Conservation (phyloP, 2,329 filamentous ascomycete genomes). For the Cryphonectria carpinicola region DNA sequence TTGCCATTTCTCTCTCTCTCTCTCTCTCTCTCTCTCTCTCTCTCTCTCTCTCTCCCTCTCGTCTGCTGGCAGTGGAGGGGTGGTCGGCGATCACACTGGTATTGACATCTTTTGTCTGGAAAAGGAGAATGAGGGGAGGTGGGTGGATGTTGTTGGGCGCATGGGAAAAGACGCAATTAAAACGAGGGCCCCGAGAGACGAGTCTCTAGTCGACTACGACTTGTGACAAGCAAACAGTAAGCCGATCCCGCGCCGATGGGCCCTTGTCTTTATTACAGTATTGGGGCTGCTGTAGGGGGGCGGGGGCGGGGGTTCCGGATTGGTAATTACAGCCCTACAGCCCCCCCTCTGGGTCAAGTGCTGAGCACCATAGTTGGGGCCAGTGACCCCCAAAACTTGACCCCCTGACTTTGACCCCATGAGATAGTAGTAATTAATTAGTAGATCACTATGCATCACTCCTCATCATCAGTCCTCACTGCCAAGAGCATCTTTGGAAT, state of each 20-base stretch:
- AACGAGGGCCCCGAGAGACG: neutral
- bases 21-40: no score
- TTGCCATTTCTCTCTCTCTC: constrained; percentile 30
- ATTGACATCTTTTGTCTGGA: neutral
- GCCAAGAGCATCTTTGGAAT: no score
- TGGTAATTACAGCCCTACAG: neutral
- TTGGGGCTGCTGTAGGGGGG: neutral
- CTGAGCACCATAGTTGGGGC: neutral
- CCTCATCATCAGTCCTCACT: no score
- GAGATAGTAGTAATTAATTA: neutral
- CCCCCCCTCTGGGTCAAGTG: neutral
- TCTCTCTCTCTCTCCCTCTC: neutral
- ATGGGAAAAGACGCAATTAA: neutral
- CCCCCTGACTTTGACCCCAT: neutral
- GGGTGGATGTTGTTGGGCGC: neutral
- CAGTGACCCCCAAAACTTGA: neutral
- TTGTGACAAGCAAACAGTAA: neutral
- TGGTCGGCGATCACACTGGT: neutral
- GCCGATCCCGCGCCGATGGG: constrained; percentile 1
- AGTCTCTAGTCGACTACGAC: neutral
- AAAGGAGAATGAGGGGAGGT: neutral
- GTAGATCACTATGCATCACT: neutral
- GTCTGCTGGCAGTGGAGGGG: neutral
- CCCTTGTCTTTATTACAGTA: neutral
- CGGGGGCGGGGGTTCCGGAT: no score